These are phyloP conservation scores for Eimeria brunetti DNA, from an alignment of 169 alveolate genomes.

Conservation along the genomic window DNA sequence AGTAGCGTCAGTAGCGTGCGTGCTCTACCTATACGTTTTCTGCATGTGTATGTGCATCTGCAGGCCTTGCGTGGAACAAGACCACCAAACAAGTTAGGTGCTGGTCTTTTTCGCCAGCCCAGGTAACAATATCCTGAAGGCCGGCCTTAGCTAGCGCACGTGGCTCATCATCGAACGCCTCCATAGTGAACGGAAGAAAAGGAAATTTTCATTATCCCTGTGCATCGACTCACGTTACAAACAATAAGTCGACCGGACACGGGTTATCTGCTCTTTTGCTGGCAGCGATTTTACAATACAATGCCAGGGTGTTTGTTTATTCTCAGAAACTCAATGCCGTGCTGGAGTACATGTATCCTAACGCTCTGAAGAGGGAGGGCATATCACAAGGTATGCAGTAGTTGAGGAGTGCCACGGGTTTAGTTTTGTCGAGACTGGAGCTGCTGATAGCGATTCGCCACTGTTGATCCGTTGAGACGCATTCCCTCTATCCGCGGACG, in stretches of 20 bases:
- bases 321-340: slow-evolving; percentile 62
- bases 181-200: neutral
- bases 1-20: neutral
- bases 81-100: slow-evolving; percentile 87
- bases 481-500: neutral
- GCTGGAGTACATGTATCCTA: slow-evolving; percentile 56
- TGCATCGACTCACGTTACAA: neutral
- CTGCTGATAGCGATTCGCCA: neutral
- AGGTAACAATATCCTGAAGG: slow-evolving; percentile 58
- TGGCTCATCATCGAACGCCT: neutral
- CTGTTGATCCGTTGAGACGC: neutral
- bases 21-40: neutral
- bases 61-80: slow-evolving; percentile 90
- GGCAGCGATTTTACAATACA: neutral
- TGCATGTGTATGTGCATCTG: neutral
- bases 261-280: neutral
- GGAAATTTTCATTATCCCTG: neutral
- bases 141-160: neutral
- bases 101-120: slow-evolving; percentile 88
- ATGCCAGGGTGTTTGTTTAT: neutral
- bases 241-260: neutral
- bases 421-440: neutral
- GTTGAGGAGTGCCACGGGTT: neutral
- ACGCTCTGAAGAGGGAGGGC: slow-evolving; percentile 49
- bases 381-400: slow-evolving; percentile 35